phyloP scores from a whole-genome alignment of 192 early-diverging fungal genomes.

The Umbelopsis sp. region DNA sequence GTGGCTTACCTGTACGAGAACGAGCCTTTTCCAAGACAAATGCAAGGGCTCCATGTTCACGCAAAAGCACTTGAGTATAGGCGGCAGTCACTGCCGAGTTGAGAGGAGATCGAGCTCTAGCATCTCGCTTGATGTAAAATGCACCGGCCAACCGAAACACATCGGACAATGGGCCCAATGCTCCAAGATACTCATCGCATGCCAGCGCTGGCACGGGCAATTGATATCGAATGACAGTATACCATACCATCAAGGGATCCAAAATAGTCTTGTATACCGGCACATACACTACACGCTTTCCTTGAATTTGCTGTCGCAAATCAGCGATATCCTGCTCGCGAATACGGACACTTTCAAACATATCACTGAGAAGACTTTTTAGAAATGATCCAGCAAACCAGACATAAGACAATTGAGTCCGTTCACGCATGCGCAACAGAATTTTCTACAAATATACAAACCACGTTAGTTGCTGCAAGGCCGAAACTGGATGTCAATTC shows the following conservation, averaged over 20 bases:
- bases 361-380: conserved; percentile 27
- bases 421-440: conserved; percentile 39
- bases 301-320: conserved; percentile 29
- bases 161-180: conserved; percentile 40
- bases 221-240: conserved; percentile 36
- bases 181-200: conserved; percentile 34
- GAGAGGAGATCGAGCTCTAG: conserved; percentile 30
- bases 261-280: conserved; percentile 41
- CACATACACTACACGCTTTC: conserved; percentile 43
- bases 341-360: conserved; percentile 39
- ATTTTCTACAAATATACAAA: conserved; percentile 27
- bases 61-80: conserved; percentile 37
- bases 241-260: conserved; percentile 42
- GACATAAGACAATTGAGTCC: conserved; percentile 39
- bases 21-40: conserved; percentile 34
- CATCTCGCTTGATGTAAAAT: conserved; percentile 38
- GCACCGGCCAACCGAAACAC: conserved; percentile 39
- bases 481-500: not conserved
- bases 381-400: conserved; percentile 43
- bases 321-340: conserved; percentile 26
- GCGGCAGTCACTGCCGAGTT: conserved; percentile 39
- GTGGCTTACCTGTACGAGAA: conserved; percentile 40
- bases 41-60: conserved; percentile 37
- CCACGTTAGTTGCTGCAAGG: not conserved
- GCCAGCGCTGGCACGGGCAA: conserved; percentile 39